These are phyloP conservation scores for Micromonas pusilla DNA, from an alignment of 139 green algal species.

Conservation along the genomic window DNA sequence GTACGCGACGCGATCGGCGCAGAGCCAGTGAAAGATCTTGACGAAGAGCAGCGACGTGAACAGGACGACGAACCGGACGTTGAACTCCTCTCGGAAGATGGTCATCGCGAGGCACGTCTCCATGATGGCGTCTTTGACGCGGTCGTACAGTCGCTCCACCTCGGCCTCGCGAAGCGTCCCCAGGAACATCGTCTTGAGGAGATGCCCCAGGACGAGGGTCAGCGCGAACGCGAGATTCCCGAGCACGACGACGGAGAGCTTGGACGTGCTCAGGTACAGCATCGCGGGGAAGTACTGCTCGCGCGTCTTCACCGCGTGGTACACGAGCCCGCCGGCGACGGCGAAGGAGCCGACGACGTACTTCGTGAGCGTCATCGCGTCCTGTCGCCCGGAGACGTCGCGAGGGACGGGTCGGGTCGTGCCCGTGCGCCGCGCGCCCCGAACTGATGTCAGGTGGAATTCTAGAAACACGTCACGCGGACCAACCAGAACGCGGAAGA, in stretches of 20 bases:
- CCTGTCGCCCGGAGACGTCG: too few relatives aligned
- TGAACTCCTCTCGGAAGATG: constrained; percentile 90
- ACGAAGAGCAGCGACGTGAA: constrained; percentile 89
- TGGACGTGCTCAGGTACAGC: constrained; percentile 84
- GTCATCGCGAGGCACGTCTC: constrained; percentile 96
- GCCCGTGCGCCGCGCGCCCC: too few relatives aligned
- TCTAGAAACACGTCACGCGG: too few relatives aligned
- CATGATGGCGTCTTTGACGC: constrained; percentile 76
- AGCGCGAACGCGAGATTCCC: constrained; percentile 85
- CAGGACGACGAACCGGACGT: constrained; percentile 74
- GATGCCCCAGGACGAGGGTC: constrained; percentile 48
- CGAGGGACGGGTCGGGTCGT: too few relatives aligned
- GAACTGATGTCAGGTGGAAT: too few relatives aligned
- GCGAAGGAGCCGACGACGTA: constrained; percentile 54
- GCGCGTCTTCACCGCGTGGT: constrained; percentile 82
- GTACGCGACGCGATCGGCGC: constrained; percentile 51
- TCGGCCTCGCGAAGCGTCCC: constrained; percentile 84
- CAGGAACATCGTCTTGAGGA: constrained; percentile 69
- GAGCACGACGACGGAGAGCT: constrained; percentile 79
- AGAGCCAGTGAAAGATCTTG: constrained; percentile 95
- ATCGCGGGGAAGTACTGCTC: constrained; percentile 92
- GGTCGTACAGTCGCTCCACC: constrained; percentile 86
- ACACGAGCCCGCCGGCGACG: constrained; percentile 58
- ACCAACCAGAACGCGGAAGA: too few relatives aligned
- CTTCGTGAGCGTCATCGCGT: constrained; percentile 42